Evolutionary conservation across 345 rosid genomes (phyloP), one percentile per base, ranked within the genome.

Genomic region (Hibiscus trionum): DNA sequence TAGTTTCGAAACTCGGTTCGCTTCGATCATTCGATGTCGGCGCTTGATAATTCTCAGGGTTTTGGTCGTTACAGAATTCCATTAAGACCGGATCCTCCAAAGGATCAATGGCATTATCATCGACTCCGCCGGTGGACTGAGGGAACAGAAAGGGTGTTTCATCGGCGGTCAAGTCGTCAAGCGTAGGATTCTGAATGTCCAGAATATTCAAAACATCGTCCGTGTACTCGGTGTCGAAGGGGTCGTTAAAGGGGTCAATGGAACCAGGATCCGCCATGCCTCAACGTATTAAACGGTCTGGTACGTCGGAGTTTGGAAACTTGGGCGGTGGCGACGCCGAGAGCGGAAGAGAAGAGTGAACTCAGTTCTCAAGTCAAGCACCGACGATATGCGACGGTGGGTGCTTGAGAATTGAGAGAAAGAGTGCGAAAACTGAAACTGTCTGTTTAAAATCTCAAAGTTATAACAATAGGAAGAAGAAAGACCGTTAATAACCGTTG

Each of bases 401-500:
- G 82, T 67, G 82, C 82, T 66, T 73, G 80, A 78, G 79, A 64
- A 6, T 46, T 44, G 55, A 24, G 50, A 4, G 69, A 33, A 5
- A 2, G 5, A 27, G 11, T 3, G 14, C 27, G 11, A 11, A 26
- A 59, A 58, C 27, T 26, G 74, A 59, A 15, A 24, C 7, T 15
- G 31, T 50, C 31, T 1, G 1, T 65, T 14, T 29, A 24, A 49
- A 31, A 37, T 6, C 47, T 16, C 59, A 53, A 3, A 15, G 10
- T 16, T 50, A 15, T 60, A 63, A 26, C 6, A 17, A 56, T 26
- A 19, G 47, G 26, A 70, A 61, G 6, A 11, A 66, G 58, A 68
- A 74, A 19, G 77, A 77, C 76, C 60, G 88, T 80, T 78, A 76
- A 46, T 56, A 67, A 80, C 84, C 82, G 80, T 78, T 82, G 35